Percentiles rank a stretch among this genome's conserved stretches.
phyloP scores from a whole-genome alignment of 768 basidiomycete species.

The Tephrocybe sp. region DNA sequence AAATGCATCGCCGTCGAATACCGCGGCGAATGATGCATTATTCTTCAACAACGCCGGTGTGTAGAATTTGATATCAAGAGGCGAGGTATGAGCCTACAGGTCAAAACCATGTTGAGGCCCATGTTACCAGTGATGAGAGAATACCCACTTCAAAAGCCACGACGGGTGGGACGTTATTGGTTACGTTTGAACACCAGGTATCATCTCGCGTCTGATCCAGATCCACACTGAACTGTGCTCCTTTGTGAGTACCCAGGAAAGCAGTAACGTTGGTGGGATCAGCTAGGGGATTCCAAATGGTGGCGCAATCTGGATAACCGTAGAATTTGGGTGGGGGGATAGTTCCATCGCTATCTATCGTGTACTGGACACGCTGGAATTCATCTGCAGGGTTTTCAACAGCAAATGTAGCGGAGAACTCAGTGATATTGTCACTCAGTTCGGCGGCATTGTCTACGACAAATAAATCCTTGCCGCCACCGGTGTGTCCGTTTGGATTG shows the following conservation, averaged over 20 bases:
- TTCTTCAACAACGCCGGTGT: slow-evolving; percentile 4
- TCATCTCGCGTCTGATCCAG: slow-evolving; percentile 31
- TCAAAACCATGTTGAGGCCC: background rate
- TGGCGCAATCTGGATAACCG: slow-evolving; percentile 44
- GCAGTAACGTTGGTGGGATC: slow-evolving; percentile 38
- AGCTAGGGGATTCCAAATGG: slow-evolving; percentile 41
- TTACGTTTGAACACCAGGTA: slow-evolving; percentile 28
- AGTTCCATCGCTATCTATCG: background rate
- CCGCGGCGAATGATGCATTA: slow-evolving; percentile 24
- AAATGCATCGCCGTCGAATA: slow-evolving; percentile 34
- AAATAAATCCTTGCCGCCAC: slow-evolving; percentile 20
- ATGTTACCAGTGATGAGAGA: too few relatives aligned
- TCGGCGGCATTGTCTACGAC: slow-evolving; percentile 43
- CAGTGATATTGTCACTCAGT: slow-evolving; percentile 36
- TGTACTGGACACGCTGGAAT: slow-evolving; percentile 5
- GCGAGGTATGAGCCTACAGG: slow-evolving; percentile 42
- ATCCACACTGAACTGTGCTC: slow-evolving; percentile 38
- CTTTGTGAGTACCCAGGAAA: slow-evolving; percentile 26
- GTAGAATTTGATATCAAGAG: slow-evolving; percentile 46
- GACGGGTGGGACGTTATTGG: slow-evolving; percentile 36
- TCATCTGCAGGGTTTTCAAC: slow-evolving; percentile 48
- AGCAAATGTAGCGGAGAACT: slow-evolving; percentile 34
- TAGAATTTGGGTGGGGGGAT: slow-evolving; percentile 23
- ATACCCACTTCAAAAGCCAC: slow-evolving; percentile 37
- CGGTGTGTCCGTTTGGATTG: slow-evolving; percentile 16